Base-by-base conservation (phyloP, 108 stramenopile species). In the Thalassiosira profunda region DNA sequence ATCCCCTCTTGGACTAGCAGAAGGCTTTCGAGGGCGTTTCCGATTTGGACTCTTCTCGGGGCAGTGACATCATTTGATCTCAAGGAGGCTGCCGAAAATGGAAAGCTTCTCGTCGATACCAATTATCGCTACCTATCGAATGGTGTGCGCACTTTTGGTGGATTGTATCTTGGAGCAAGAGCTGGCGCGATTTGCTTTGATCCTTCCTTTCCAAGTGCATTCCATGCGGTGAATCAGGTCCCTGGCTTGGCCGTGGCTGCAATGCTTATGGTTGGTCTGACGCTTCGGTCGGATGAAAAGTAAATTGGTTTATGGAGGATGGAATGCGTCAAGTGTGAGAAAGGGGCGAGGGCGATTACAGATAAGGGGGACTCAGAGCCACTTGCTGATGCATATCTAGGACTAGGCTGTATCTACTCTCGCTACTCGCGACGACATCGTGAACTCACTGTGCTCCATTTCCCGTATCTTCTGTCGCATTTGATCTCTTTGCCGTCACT, bases 41-140 rank as follows among this genome's bases (percentile, higher is more conserved):
- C 69, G 28, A 18, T 21, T 31, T 70, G 36, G 34, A 70, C 69
- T 7, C 20, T 70, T 11, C 24, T 70, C 5, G 69, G 42, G 21
- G 69, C 69, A 5, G 59, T 59, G 8, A 48, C 58, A 5, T 42
- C 34, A 7, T 47, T 47, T n/a, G 29, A 25, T 59, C 55, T 70
- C 14, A 70, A 70, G 69, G 69, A 70, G 20, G 69, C 69, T 4
- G 12, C 69, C 3, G 69, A 70, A 48, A 30, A 28, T 43, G 69
- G 69, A 15, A 12, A 15, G 3, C 3, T 70, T 2, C 65, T 56
- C 14, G 15, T 20, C 23, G 49, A 52, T 15, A 31, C 11, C 24
- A 28, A 42, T 20, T 70, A 44, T 29, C 56, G 42, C 1, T 25
- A 24, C 7, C 17, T 70, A 5, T 41, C 69, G 2, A 60, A 43